phyloP scores from a whole-genome alignment of 2,329 filamentous ascomycete species.

The Penicillium decumbens region DNA sequence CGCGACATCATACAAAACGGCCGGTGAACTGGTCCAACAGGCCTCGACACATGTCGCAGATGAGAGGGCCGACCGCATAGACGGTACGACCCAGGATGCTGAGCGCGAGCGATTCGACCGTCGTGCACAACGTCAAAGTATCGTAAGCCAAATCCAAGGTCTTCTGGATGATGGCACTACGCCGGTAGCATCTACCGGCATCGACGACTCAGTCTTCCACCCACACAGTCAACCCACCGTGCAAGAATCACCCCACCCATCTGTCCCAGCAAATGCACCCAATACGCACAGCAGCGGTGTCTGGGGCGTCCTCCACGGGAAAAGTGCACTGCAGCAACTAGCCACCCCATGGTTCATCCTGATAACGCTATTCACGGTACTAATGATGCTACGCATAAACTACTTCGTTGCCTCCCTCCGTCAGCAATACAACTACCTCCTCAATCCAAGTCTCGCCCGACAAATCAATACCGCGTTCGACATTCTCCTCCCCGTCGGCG shows the following conservation, averaged over 20 bases:
- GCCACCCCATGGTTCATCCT: slow-evolving; percentile 79
- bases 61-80: slow-evolving; percentile 54
- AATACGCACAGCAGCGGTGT: slow-evolving; percentile 52
- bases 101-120: slow-evolving; percentile 51
- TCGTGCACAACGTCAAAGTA: slow-evolving; percentile 56
- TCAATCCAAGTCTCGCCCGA: slow-evolving; percentile 58
- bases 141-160: slow-evolving; percentile 66
- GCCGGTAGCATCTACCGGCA: slow-evolving; percentile 5
- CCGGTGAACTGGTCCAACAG: slow-evolving; percentile 74
- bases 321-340: slow-evolving; percentile 68
- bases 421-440: slow-evolving; percentile 72
- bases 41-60: slow-evolving; percentile 54
- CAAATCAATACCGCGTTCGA: slow-evolving; percentile 78
- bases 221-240: neutral
- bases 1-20: slow-evolving; percentile 72
- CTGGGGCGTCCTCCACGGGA: slow-evolving; percentile 78
- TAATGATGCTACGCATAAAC: slow-evolving; percentile 80
- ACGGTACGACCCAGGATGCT: slow-evolving; percentile 52
- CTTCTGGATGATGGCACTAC: slow-evolving; percentile 55
- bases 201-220: slow-evolving; percentile 18
- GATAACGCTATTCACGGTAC: slow-evolving; percentile 74
- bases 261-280: slow-evolving; percentile 1
- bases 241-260: neutral
- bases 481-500: slow-evolving; percentile 74
- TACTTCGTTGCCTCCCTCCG: slow-evolving; percentile 87